Conservation (phyloP, 2,329 filamentous ascomycete genomes). For the Diaporthe caulivora region DNA sequence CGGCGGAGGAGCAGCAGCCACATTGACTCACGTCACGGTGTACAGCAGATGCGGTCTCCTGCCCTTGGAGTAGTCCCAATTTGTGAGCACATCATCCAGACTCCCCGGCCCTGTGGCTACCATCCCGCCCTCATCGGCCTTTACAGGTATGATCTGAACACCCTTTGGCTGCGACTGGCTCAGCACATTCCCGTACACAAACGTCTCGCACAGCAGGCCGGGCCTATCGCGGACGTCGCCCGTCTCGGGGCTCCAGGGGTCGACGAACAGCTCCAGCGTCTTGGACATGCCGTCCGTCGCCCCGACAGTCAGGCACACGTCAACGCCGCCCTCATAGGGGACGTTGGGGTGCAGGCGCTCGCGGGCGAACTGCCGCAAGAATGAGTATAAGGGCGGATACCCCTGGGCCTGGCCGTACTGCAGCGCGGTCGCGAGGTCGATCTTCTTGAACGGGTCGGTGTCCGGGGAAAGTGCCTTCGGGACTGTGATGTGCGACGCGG, state of each 20-base stretch:
- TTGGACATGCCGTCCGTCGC: slow-evolving; percentile 90
- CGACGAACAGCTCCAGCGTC: slow-evolving; percentile 78
- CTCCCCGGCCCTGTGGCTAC: slow-evolving; percentile 78
- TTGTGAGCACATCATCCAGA: slow-evolving; percentile 81
- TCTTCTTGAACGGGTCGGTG: slow-evolving; percentile 73
- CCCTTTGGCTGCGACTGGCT: slow-evolving; percentile 76
- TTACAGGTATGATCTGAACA: slow-evolving; percentile 79
- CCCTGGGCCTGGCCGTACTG: slow-evolving; percentile 90
- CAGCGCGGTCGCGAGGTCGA: slow-evolving; percentile 84
- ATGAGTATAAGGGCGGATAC: slow-evolving; percentile 82
- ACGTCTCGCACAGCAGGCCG: slow-evolving; percentile 84
- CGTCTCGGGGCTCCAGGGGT: slow-evolving; percentile 79
- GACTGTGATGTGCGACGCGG: slow-evolving; percentile 71
- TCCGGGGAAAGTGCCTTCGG: slow-evolving; percentile 73
- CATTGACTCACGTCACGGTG: slow-evolving; percentile 80
- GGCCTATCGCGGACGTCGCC: slow-evolving; percentile 78
- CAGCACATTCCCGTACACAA: slow-evolving; percentile 83
- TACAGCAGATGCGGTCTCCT: slow-evolving; percentile 88
- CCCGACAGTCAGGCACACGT: slow-evolving; percentile 84
- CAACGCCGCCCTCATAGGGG: slow-evolving; percentile 81
- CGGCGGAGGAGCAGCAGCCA: not conserved
- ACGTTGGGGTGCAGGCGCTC: slow-evolving; percentile 84
- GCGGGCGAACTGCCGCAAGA: slow-evolving; percentile 82
- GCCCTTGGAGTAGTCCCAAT: slow-evolving; percentile 83
- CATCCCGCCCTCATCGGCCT: slow-evolving; percentile 86